phyloP scores from a whole-genome alignment of 352 stramenopile species.

The Globisporangium iwayamae region DNA sequence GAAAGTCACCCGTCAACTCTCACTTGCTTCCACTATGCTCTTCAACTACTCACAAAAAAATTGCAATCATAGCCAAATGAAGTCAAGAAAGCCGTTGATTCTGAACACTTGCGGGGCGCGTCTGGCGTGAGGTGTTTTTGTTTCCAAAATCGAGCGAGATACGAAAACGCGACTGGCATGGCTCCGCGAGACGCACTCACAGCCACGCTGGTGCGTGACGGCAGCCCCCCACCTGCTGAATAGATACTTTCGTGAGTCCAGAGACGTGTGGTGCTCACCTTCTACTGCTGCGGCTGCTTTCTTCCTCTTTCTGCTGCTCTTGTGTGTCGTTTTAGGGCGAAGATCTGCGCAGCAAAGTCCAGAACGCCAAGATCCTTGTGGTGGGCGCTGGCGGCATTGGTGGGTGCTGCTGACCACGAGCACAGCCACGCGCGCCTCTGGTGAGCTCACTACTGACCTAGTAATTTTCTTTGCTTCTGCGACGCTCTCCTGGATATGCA shows the following conservation, averaged over 20 bases:
- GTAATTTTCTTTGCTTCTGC: not conserved
- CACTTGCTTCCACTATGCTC: too few relatives aligned
- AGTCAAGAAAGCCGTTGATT: not conserved
- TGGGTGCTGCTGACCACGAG: slow-evolving; percentile 13
- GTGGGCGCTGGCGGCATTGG: slow-evolving; percentile 98
- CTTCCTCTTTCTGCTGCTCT: not conserved
- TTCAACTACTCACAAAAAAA: not conserved
- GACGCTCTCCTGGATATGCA: slow-evolving; percentile 15
- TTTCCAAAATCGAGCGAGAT: not conserved
- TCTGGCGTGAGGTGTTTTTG: not conserved
- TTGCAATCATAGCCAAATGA: not conserved
- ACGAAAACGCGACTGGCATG: slow-evolving; percentile 17
- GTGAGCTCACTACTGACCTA: not conserved
- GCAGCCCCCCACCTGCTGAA: not conserved
- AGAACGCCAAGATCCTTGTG: slow-evolving; percentile 90
- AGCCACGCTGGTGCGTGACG: slow-evolving; percentile 48
- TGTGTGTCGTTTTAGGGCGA: slow-evolving; percentile 31
- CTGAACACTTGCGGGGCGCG: not conserved
- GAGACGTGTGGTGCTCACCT: not conserved
- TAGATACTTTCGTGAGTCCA: not conserved
- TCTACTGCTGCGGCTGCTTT: not conserved
- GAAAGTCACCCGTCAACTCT: not conserved
- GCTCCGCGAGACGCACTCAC: slow-evolving; percentile 16
- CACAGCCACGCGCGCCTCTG: not conserved
- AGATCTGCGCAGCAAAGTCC: slow-evolving; percentile 65